Evolutionary conservation across 371 early-diverging fungal genomes (phyloP).

Genomic region (Circinella minor): DNA sequence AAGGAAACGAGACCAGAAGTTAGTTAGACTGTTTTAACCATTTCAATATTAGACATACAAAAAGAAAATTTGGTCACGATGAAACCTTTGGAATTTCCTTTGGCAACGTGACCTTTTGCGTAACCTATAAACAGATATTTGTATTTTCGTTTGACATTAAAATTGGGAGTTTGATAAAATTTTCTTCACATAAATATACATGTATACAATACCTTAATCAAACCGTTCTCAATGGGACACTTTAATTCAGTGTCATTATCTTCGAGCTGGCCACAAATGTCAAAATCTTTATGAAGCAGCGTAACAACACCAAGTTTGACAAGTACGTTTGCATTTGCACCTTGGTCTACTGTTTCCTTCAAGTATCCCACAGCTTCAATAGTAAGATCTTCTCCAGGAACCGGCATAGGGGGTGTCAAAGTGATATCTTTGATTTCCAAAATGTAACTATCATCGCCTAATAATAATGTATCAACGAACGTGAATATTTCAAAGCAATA

Average conservation of each 20-base stretch:
- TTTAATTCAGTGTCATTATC: conserved; percentile 43
- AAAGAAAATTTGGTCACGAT: background rate
- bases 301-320: conserved; percentile 54
- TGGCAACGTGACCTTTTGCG: conserved; percentile 58
- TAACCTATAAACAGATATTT: conserved; percentile 17
- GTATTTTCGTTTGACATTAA: background rate
- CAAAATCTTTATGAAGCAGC: conserved; percentile 38
- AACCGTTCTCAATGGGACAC: conserved; percentile 20
- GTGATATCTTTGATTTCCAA: conserved; percentile 24
- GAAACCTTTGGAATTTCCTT: conserved; percentile 48
- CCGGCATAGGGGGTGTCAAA: conserved; percentile 40
- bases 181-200: background rate
- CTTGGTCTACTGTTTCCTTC: conserved; percentile 47
- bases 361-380: conserved; percentile 58
- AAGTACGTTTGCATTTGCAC: conserved; percentile 49
- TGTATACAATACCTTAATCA: conserved; percentile 18
- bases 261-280: conserved; percentile 60
- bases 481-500: background rate
- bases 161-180: background rate
- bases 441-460: conserved; percentile 22
- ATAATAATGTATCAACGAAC: background rate
- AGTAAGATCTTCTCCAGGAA: conserved; percentile 56
- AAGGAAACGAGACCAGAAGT: too few relatives aligned
- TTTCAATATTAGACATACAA: background rate
- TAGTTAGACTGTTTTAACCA: too few relatives aligned